Evolutionary conservation across 345 rosid species (phyloP).

Genomic region (Acer yangbiense): DNA sequence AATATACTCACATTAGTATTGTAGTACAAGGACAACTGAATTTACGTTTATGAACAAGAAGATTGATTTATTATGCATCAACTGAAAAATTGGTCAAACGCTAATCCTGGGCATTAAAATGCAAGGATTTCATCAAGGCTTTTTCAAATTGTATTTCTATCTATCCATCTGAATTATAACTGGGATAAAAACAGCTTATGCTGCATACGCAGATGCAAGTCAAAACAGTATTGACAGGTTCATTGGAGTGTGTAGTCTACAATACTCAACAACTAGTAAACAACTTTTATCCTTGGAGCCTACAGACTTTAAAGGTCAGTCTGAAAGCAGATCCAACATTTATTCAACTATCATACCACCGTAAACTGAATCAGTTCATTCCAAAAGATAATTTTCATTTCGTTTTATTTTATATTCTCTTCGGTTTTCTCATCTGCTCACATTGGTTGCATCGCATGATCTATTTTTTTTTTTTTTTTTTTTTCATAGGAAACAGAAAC

Average conservation of each 20-base stretch:
- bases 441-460: neutral
- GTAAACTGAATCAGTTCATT: neutral
- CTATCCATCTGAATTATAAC: neutral
- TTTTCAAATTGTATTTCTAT: neutral
- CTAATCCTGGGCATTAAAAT: neutral
- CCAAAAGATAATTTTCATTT: neutral
- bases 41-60: neutral
- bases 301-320: neutral
- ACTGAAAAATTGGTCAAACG: neutral
- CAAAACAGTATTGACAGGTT: slow-evolving; percentile 3
- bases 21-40: slow-evolving; percentile 9
- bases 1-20: slow-evolving; percentile 15
- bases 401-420: neutral
- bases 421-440: neutral
- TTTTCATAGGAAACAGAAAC: too few species aligned
- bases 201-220: neutral
- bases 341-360: neutral
- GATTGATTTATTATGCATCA: slow-evolving; percentile 6
- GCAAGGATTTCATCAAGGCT: neutral
- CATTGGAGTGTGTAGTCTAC: neutral
- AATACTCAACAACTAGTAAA: neutral
- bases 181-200: neutral
- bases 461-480: too few species aligned
- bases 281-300: neutral
- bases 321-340: neutral